These are phyloP conservation scores for Curvularia sp. DNA, from an alignment of 2,329 filamentous ascomycete species.

Conservation along the genomic window DNA sequence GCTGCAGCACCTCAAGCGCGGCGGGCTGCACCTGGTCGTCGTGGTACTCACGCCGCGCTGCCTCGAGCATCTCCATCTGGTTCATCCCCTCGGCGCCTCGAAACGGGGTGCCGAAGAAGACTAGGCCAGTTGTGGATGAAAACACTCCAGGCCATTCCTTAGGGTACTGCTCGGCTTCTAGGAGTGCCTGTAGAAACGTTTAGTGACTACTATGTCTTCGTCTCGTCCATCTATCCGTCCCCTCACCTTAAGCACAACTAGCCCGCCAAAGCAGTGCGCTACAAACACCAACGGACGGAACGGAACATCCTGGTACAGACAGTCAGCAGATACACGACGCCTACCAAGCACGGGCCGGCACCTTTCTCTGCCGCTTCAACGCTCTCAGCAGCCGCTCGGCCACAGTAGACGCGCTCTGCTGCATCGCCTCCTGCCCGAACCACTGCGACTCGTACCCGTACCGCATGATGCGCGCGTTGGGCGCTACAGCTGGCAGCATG, in stretches of 20 bases:
- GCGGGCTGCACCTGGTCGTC: conserved; percentile 27
- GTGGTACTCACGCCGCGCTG: conserved; percentile 30
- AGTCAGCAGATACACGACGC: conserved; percentile 4
- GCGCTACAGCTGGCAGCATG: conserved; percentile 33
- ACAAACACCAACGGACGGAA: conserved; percentile 36
- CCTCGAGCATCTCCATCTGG: conserved; percentile 36
- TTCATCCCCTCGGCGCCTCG: conserved; percentile 35
- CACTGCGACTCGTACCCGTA: conserved; percentile 41
- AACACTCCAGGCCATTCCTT: conserved; percentile 32
- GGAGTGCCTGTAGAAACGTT: conserved; percentile 21
- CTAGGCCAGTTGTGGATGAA: conserved; percentile 28
- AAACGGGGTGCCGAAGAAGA: conserved; percentile 40
- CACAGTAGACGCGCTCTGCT: conserved; percentile 29
- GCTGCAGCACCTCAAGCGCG: conserved; percentile 30
- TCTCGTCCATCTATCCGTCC: not conserved
- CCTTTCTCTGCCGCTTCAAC: conserved; percentile 30
- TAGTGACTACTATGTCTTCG: conserved; percentile 1
- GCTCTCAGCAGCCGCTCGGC: conserved; percentile 29
- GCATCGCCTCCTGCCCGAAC: conserved; percentile 34
- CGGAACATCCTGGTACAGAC: conserved; percentile 20
- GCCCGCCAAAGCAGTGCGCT: conserved; percentile 38
- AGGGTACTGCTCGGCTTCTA: conserved; percentile 23
- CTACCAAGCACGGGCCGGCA: conserved; percentile 7
- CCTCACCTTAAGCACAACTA: conserved; percentile 37
- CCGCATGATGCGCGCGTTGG: conserved; percentile 39